phyloP scores from a whole-genome alignment of 2,329 filamentous ascomycete species.

The Biscogniauxia sp. region DNA sequence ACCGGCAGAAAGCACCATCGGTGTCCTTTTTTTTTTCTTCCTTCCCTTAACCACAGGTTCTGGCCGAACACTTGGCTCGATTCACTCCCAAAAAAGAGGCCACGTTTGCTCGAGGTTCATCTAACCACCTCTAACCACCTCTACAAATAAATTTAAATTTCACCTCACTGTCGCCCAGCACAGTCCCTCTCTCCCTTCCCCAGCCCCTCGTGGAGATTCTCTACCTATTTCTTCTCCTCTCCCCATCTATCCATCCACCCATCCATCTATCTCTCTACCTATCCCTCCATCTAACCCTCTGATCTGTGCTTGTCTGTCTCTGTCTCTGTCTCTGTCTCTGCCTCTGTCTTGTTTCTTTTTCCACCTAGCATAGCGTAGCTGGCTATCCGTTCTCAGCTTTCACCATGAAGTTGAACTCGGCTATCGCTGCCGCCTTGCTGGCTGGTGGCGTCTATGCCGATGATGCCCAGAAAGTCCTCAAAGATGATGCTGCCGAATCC shows the following conservation, averaged over 20 bases:
- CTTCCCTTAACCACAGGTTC: not conserved
- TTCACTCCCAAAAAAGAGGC: constrained; percentile 25
- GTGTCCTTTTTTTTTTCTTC: not conserved
- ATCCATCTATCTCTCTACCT: not conserved
- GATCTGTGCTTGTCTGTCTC: not conserved
- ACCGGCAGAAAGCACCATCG: not conserved
- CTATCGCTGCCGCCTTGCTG: constrained; percentile 72
- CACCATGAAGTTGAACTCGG: constrained; percentile 82
- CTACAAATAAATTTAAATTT: constrained; percentile 28
- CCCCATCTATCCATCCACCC: constrained; percentile 17
- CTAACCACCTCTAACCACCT: not conserved
- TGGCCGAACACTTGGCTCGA: not conserved
- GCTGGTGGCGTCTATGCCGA: constrained; percentile 69
- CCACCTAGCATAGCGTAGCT: constrained; percentile 6
- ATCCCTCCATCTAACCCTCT: constrained; percentile 1
- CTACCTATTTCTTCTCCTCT: constrained; percentile 29
- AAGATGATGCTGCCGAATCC: constrained; percentile 47
- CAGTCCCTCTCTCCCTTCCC: constrained; percentile 18
- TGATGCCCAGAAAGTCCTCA: constrained; percentile 53
- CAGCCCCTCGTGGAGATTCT: constrained; percentile 24
- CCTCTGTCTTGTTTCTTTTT: not conserved
- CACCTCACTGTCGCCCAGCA: constrained; percentile 14
- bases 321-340: constrained; percentile 10
- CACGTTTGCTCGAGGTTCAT: constrained; percentile 28
- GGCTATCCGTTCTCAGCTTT: constrained; percentile 11